Evolutionary conservation across 495 filamentous ascomycete genomes (phyloP).

Genomic region (Xylaria curta): DNA sequence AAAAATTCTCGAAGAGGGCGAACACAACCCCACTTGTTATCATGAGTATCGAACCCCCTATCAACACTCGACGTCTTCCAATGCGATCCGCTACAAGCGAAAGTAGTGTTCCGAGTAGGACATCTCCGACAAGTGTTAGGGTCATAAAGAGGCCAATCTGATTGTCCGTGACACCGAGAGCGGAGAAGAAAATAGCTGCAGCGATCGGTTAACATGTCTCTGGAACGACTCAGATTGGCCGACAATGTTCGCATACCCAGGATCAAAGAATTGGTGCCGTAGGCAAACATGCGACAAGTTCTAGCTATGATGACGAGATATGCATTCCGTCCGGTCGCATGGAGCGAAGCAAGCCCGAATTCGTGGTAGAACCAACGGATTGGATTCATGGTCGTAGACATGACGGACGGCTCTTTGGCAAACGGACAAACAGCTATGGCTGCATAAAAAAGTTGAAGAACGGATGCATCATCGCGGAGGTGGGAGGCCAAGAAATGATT

Average conservation of each 20-base stretch:
- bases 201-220: background rate
- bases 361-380: constrained; percentile 46
- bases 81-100: constrained; percentile 77
- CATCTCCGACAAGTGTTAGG: constrained; percentile 80
- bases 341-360: constrained; percentile 58
- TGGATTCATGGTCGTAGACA: constrained; percentile 24
- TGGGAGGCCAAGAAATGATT: constrained; percentile 7
- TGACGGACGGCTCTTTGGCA: constrained; percentile 17
- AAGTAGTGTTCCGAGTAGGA: constrained; percentile 74
- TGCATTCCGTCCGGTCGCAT: constrained; percentile 62
- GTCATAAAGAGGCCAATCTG: constrained; percentile 90
- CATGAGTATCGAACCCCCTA: constrained; percentile 73
- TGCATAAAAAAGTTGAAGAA: background rate
- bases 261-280: constrained; percentile 76
- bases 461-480: background rate
- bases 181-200: constrained; percentile 60
- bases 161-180: constrained; percentile 69
- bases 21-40: constrained; percentile 70
- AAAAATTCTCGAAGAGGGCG: constrained; percentile 71
- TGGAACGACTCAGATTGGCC: background rate
- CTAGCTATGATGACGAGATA: constrained; percentile 77
- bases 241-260: constrained; percentile 61
- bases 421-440: background rate
- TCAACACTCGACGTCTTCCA: constrained; percentile 73
- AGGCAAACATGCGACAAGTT: constrained; percentile 80